Percentiles rank a stretch among this genome's conserved stretches.
Conservation (phyloP, 257 asterid species). For the Capsicum pubescens region DNA sequence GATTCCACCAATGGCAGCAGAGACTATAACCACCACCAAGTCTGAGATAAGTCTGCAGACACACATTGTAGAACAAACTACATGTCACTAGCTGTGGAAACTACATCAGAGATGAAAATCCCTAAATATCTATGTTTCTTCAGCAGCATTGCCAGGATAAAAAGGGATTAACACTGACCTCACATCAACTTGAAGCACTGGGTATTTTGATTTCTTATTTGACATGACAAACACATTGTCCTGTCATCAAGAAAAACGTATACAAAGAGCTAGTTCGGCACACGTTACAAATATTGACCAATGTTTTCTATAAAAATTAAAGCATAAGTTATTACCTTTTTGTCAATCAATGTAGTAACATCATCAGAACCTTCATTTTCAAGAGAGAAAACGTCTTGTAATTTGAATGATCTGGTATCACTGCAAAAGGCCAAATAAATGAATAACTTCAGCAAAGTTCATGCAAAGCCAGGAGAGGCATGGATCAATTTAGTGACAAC, state of each 20-base stretch:
- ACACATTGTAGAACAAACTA: slow-evolving; percentile 24
- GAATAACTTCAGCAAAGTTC: neutral
- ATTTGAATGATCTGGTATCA: slow-evolving; percentile 71
- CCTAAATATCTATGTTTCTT: neutral
- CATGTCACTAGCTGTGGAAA: slow-evolving; percentile 1
- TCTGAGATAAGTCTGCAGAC: slow-evolving; percentile 88
- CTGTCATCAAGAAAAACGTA: slow-evolving; percentile 47
- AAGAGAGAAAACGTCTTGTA: slow-evolving; percentile 76
- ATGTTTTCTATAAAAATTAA: neutral
- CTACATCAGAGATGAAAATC: slow-evolving; percentile 35
- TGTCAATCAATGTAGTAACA: slow-evolving; percentile 72
- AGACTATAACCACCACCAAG: slow-evolving; percentile 95
- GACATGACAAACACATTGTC: slow-evolving; percentile 93
- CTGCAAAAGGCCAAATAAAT: slow-evolving; percentile 43
- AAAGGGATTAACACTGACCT: slow-evolving; percentile 50
- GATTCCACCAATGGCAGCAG: slow-evolving; percentile 98
- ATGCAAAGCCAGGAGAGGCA: slow-evolving; percentile 6
- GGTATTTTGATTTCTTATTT: slow-evolving; percentile 88
- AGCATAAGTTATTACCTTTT: slow-evolving; percentile 53
- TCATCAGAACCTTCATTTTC: slow-evolving; percentile 83
- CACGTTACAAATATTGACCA: neutral
- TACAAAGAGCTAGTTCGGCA: slow-evolving; percentile 26
- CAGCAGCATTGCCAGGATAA: neutral
- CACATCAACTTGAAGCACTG: slow-evolving; percentile 92
- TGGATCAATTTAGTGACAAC: neutral